Conservation (phyloP, 331 rosid species). For the Telfairia occidentalis region DNA sequence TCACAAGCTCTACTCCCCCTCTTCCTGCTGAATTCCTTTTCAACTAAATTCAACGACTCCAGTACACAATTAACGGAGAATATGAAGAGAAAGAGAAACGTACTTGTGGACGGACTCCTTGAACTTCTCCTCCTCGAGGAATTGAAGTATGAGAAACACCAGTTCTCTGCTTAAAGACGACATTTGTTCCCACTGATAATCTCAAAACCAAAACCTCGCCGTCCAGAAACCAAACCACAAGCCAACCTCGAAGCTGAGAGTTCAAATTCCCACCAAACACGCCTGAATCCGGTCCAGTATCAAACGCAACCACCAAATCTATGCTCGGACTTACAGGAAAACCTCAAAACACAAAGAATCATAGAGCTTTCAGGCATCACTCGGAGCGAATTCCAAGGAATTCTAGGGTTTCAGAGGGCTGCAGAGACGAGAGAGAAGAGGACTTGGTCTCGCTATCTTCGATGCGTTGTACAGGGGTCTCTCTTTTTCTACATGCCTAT, state of each 20-base stretch:
- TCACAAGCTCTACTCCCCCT: not conserved
- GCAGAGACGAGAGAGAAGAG: constrained; percentile 31
- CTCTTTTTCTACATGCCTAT: constrained; percentile 47
- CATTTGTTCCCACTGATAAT: constrained; percentile 26
- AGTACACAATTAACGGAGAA: constrained; percentile 2
- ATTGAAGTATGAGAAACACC: constrained; percentile 84
- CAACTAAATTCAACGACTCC: not conserved
- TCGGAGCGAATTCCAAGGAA: constrained; percentile 27
- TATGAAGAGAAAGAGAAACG: constrained; percentile 9
- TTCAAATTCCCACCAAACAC: constrained; percentile 16
- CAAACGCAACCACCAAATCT: constrained; percentile 22
- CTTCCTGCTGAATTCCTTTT: not conserved
- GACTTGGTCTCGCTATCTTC: constrained; percentile 58
- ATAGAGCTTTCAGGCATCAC: constrained; percentile 12
- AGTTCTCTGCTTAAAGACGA: constrained; percentile 78
- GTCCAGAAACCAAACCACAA: not conserved
- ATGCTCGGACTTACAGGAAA: constrained; percentile 18
- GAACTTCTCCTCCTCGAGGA: constrained; percentile 81
- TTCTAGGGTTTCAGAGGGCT: constrained; percentile 68
- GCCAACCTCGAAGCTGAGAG: constrained; percentile 1
- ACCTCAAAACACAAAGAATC: constrained; percentile 20
- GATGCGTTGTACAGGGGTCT: constrained; percentile 58
- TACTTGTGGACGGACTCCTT: constrained; percentile 67
- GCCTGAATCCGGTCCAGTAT: constrained; percentile 6
- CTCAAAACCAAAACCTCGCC: not conserved